These are phyloP conservation scores for Diversispora epigaea DNA, from an alignment of 192 early-diverging fungal species.

Conservation along the genomic window DNA sequence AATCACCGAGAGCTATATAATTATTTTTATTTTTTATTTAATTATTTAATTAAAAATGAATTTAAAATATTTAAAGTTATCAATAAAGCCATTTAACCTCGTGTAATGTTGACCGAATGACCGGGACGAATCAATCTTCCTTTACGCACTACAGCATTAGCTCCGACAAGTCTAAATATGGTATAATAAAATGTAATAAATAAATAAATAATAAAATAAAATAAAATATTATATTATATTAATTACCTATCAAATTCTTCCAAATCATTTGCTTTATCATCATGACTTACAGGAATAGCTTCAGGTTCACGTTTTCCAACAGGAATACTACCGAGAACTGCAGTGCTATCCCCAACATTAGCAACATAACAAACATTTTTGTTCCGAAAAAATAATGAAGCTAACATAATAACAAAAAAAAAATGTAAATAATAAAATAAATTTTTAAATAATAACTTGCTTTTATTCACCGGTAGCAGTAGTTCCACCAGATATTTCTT, in stretches of 20 bases:
- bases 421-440: not conserved
- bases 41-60: not conserved
- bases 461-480: slow-evolving; percentile 4
- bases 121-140: not conserved
- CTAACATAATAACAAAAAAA: too few species aligned
- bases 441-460: not conserved
- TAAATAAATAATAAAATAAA: not conserved
- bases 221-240: not conserved
- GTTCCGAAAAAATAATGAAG: not conserved
- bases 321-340: not conserved
- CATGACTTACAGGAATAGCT: not conserved
- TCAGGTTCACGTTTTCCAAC: not conserved
- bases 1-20: not conserved
- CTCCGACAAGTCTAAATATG: not conserved
- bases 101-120: slow-evolving; percentile 4
- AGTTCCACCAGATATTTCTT: not conserved
- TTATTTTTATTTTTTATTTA: not conserved
- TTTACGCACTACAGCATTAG: not conserved
- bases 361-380: not conserved
- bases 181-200: not conserved
- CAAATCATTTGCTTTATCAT: not conserved
- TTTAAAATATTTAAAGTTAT: not conserved
- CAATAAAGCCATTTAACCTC: not conserved
- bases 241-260: slow-evolving; percentile 1
- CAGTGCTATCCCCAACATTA: slow-evolving; percentile 13